phyloP scores from a whole-genome alignment of 169 alveolate species.

The Besnoitia besnoiti region DNA sequence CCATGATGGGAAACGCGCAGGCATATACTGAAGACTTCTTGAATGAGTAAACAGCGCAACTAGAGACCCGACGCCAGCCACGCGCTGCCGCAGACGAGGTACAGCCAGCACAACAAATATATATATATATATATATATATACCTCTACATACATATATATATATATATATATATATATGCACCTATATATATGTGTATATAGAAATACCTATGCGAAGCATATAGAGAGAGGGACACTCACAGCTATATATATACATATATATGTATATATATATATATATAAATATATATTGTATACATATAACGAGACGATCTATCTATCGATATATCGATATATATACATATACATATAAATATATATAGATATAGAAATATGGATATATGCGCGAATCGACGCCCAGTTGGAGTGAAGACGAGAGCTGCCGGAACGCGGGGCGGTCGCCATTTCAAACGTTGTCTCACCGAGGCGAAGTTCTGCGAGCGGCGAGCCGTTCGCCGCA shows the following conservation, averaged over 20 bases:
- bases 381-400: neutral
- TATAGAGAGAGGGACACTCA: neutral
- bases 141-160: neutral
- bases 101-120: neutral
- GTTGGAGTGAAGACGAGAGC: too few species aligned
- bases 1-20: too few species aligned
- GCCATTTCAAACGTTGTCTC: too few species aligned
- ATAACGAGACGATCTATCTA: neutral
- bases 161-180: neutral
- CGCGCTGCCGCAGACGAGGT: too few species aligned
- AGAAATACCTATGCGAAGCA: neutral
- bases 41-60: too few species aligned
- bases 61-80: too few species aligned
- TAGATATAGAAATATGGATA: too few species aligned
- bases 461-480: constrained; percentile 72
- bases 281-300: neutral
- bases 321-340: neutral
- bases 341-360: neutral
- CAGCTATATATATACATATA: neutral
- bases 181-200: neutral
- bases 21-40: too few species aligned
- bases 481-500: constrained; percentile 75
- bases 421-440: too few species aligned
- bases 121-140: neutral
- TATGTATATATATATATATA: neutral